phyloP scores from a whole-genome alignment of 2,329 filamentous ascomycete genomes.

The Leptographium procerum region DNA sequence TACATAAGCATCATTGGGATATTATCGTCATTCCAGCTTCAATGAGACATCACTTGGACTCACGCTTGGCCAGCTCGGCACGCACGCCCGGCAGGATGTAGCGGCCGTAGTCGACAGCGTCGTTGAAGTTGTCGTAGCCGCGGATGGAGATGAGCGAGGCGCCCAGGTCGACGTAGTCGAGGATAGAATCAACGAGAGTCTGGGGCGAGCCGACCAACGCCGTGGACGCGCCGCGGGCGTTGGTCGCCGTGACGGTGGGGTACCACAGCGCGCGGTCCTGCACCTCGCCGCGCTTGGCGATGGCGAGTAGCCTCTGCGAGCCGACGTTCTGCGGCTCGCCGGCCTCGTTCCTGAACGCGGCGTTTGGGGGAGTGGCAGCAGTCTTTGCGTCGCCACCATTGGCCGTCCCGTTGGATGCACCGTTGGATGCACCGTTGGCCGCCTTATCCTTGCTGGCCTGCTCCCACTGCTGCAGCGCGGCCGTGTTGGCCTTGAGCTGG shows the following conservation, averaged over 20 bases:
- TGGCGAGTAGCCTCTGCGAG: conserved; percentile 46
- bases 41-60: not conserved
- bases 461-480: not conserved
- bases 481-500: conserved; percentile 30
- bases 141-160: conserved; percentile 47
- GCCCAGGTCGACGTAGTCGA: conserved; percentile 43
- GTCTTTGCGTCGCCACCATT: conserved; percentile 12
- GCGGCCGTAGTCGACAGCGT: conserved; percentile 47
- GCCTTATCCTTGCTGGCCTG: conserved; percentile 14
- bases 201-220: conserved; percentile 43
- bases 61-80: conserved; percentile 19
- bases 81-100: conserved; percentile 41
- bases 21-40: not conserved
- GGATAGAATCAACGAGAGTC: conserved; percentile 40
- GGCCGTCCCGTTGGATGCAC: not conserved
- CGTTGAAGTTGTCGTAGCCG: conserved; percentile 49
- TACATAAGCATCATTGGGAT: no score
- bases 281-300: conserved; percentile 42
- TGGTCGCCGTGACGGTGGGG: conserved; percentile 49
- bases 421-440: not conserved
- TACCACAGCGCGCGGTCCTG: conserved; percentile 54
- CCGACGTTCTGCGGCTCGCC: conserved; percentile 44
- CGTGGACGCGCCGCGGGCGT: conserved; percentile 47
- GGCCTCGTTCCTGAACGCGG: conserved; percentile 14
- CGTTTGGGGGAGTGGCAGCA: not conserved